Base-by-base conservation (phyloP, 768 basidiomycete genomes). In the Nevesoporus exiguus region DNA sequence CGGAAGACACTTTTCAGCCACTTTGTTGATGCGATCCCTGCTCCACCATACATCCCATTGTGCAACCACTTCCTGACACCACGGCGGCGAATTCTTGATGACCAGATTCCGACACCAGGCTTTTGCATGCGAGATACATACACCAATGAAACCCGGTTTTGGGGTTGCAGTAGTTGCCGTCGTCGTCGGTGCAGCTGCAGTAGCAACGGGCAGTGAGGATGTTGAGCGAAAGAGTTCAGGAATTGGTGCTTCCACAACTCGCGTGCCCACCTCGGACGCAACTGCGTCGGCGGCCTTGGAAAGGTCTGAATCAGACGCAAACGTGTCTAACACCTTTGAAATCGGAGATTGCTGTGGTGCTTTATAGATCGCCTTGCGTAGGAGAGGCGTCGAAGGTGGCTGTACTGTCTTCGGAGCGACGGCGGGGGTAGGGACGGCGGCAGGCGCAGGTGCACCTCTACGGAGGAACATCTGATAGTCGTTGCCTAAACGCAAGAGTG, bases 401-500 rank as follows among this genome's bases (percentile, higher is more conserved):
- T 72, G 61, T 19, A 64, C 47, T 6, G 66, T 49, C 14, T 68
- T 68, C 7, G 66, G 45, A 1, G 74, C 66, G 7, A 64, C 52
- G 2, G 66, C 21, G n/a, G 76, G 63, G 7, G 59, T 46, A 19
- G 58, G 46, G 17, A 53, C 57, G 15, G 27, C 61, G 11, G 46
- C 58, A 33, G 30, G 72, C 54, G 65, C 47, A 9, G 71, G 62
- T 1, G 66, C 62, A 7, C 90, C 90, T n/a, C 80, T 73, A 1
- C 80, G 76, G 3, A 86, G 70, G 45, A 91, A 73, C 0, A 75
- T 71, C 60, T 86, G 86, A 56, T 90, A 90, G 66, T 93, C 88
- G 1, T 72, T 64, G 9, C 87, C 89, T 1, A 92, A 74, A 7
- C 79, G 64, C 10, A 87, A 62, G 2, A 93, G 74, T 8, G 79